Evolutionary conservation across 139 green algal genomes (phyloP).

Genomic region (Dunaliella primolecta): DNA sequence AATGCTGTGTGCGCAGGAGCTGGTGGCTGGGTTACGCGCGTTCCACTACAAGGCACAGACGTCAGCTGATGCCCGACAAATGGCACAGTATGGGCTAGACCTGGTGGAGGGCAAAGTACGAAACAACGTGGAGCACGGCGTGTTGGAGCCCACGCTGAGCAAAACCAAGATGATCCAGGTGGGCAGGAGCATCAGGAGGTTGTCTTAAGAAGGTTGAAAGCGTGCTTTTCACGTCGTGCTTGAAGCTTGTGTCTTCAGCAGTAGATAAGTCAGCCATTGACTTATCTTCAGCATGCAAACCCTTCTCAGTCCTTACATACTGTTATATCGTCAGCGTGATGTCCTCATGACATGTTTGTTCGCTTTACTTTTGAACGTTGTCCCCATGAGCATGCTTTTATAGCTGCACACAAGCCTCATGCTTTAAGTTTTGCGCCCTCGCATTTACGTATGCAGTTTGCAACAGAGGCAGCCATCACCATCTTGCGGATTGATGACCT

Average conservation of each 20-base stretch:
- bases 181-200: no score
- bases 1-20: no score
- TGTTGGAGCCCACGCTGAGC: constrained; percentile 91
- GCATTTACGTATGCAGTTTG: constrained; percentile 88
- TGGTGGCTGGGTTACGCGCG: constrained; percentile 90
- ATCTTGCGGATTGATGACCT: constrained; percentile 99
- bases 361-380: no score
- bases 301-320: no score
- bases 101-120: constrained; percentile 67
- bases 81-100: constrained; percentile 74
- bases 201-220: neutral
- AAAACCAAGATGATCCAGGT: constrained; percentile 96
- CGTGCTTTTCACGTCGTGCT: neutral
- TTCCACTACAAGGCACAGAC: constrained; percentile 88
- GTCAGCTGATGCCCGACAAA: constrained; percentile 34
- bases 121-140: constrained; percentile 92
- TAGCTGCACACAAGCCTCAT: no score
- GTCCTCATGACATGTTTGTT: no score
- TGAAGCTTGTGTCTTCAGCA: no score
- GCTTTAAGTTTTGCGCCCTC: no score
- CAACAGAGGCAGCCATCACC: constrained; percentile 98
- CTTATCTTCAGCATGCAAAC: no score
- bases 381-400: no score
- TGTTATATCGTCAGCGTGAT: no score
- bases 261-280: no score